Conservation (phyloP, 179 eudicot genomes). For the Patellifolia procumbens region DNA sequence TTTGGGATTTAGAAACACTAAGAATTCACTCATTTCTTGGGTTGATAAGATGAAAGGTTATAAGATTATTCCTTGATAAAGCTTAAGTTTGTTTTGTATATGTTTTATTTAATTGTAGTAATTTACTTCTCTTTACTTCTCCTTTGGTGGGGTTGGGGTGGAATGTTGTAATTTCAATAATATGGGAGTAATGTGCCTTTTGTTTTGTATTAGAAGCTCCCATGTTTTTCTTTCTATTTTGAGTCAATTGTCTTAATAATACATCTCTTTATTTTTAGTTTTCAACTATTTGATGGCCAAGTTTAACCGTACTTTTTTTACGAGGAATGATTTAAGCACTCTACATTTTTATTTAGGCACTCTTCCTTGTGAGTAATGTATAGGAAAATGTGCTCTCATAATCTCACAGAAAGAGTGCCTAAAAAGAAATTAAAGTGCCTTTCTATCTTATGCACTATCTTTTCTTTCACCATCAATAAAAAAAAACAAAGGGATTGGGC, state of each 20-base stretch:
- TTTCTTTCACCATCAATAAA: too few relatives aligned
- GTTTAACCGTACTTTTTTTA: too few relatives aligned
- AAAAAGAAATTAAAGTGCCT: too few relatives aligned
- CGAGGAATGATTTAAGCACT: too few relatives aligned
- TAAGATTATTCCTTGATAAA: slow-evolving; percentile 41
- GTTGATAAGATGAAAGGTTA: slow-evolving; percentile 49
- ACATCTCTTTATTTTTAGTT: not conserved
- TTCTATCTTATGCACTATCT: too few relatives aligned
- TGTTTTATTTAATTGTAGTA: not conserved
- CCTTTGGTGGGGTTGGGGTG: not conserved
- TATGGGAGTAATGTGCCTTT: not conserved
- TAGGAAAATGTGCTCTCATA: too few relatives aligned
- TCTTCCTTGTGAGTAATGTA: too few relatives aligned
- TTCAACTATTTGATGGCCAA: too few relatives aligned
- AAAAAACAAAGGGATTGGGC: too few relatives aligned
- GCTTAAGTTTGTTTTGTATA: not conserved
- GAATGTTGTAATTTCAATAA: slow-evolving; percentile 11
- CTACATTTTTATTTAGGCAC: too few relatives aligned
- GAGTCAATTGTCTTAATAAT: not conserved
- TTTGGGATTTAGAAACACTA: slow-evolving; percentile 50
- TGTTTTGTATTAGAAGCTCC: not conserved
- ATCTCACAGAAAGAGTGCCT: too few relatives aligned
- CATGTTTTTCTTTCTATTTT: not conserved
- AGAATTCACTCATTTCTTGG: slow-evolving; percentile 48
- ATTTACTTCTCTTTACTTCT: not conserved